Evolutionary conservation across 352 stramenopile genomes (phyloP).

Genomic region (Phytophthora tentaculata): DNA sequence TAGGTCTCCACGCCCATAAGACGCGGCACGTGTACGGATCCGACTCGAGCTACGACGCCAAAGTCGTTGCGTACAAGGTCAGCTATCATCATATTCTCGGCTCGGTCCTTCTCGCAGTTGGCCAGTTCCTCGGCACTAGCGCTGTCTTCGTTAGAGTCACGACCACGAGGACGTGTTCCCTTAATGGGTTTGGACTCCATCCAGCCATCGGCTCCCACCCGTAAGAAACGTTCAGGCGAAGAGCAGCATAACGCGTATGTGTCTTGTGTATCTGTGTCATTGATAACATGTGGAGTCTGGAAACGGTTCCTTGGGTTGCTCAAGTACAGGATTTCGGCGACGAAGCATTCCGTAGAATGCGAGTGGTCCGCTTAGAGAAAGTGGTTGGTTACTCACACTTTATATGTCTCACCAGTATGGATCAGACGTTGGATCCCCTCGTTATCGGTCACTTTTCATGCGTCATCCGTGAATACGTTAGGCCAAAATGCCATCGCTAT

Average conservation of each 20-base stretch:
- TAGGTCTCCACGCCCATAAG: constrained; percentile 97
- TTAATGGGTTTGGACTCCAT: constrained; percentile 99
- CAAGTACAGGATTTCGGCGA: constrained; percentile 91
- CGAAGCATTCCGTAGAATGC: constrained; percentile 93
- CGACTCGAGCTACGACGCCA: constrained; percentile 91
- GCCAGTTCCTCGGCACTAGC: constrained; percentile 79
- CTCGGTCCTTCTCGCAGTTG: constrained; percentile 92
- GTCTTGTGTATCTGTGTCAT: constrained; percentile 16
- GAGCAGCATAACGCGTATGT: constrained; percentile 94
- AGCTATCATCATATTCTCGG: constrained; percentile 99
- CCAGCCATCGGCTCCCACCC: constrained; percentile 60
- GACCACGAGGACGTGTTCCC: constrained; percentile 85
- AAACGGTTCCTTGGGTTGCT: constrained; percentile 61
- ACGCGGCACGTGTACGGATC: constrained; percentile 92
- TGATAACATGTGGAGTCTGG: constrained; percentile 1
- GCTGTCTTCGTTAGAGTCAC: constrained; percentile 49
- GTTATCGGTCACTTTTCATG: constrained; percentile 89
- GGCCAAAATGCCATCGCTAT: too few relatives aligned
- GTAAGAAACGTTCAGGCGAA: constrained; percentile 96
- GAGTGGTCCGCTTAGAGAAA: constrained; percentile 63
- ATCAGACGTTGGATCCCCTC: constrained; percentile 90
- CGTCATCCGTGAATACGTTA: too few relatives aligned
- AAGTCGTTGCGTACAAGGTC: constrained; percentile 98
- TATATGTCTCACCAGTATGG: constrained; percentile 94
- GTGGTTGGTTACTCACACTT: constrained; percentile 97